Evolutionary conservation across 179 eudicot species (phyloP), one percentile per base, ranked within the genome.

Genomic region (Silene coronaria): DNA sequence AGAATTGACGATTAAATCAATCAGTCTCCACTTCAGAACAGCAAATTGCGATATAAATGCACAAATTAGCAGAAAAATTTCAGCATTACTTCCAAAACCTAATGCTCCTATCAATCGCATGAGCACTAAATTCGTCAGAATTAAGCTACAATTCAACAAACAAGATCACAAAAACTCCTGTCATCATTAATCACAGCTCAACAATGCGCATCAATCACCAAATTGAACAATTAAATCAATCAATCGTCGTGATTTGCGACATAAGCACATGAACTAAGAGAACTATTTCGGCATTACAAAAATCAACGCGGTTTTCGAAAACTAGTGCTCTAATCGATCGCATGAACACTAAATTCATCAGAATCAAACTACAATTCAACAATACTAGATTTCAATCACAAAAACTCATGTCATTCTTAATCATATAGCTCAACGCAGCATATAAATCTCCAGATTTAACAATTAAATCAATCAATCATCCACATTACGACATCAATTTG

Each of bases 361-460:
- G 17, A 53, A 53, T 53, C 58, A 53, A 53, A 53, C 21, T 8
- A 34, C 5, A 10, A 9, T 11, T 42, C 55, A 12, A 42, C 5
- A 22, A 6, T 13, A 36, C 28, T 69, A 12, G 4, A 12, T 28
- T 23, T 22, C 6, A 24, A 42, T 22, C 57, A 42, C 30, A 23
- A 12, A 11, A 45, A 22, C 30, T 36, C 28, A 11, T 19, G 1
- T 67, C 19, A 5, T 45, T 9, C 45, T 46, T 4, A 42, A 42
- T 9, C 30, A 12, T 68, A 42, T 42, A 53, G 58, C 58, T 53
- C 58, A 53, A 53, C 21, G 23, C 7, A 36, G 24, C 58, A 46
- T n/a, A 65, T 38, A 65, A 30, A 65, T 65, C 70, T 30, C 45
- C 70, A 65, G 34, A 69, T 42, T 69, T 17, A 3, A 13, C 34